Base-by-base conservation (phyloP, 352 stramenopile genomes). In the Phytophthora megakarya region DNA sequence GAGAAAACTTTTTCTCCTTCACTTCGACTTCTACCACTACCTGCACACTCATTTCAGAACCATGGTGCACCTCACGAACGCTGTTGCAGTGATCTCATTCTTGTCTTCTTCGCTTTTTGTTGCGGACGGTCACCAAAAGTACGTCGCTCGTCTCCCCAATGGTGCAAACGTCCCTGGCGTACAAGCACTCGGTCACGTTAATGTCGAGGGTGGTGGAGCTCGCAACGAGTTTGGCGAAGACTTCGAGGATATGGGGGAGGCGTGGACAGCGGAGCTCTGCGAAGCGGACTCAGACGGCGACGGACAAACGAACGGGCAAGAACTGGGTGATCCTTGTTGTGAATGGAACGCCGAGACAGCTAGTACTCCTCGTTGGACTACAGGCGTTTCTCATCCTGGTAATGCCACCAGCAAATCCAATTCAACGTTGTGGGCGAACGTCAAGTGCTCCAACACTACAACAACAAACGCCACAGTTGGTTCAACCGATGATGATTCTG, bases 251-350 rank as follows among this genome's bases (percentile, higher is more conserved):
- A 47, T 49, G 6, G 61, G 61, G 1, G 19, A 65, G n/a, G 18
- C 44, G 15, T 78, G 72, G 72, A 80, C 64, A 12, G 38, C 5
- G 5, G 60, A 49, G 1, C 43, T 80, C 28, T 80, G 72, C 30
- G 16, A 43, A 23, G 52, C 44, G 3, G 67, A 75, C 25, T 72
- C 67, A 5, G 67, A 75, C 43, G 44, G 67, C 12, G 67, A 75
- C 30, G 67, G 67, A 13, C 67, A 71, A 52, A 75, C 61, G 28
- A 70, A 75, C 16, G 66, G 66, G 13, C 46, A 73, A 19, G 66
- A 73, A 21, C 48, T 73, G 12, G 66, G 66, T 19, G 66, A 73
- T 42, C 66, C 66, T 13, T 70, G 58, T 25, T 57, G 49, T 19
- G 44, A 53, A 25, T 67, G 54, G 38, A 62, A 53, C 15, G 5